Base-by-base conservation (phyloP, 305 asterid genomes). In the Fraxinus baroniana region DNA sequence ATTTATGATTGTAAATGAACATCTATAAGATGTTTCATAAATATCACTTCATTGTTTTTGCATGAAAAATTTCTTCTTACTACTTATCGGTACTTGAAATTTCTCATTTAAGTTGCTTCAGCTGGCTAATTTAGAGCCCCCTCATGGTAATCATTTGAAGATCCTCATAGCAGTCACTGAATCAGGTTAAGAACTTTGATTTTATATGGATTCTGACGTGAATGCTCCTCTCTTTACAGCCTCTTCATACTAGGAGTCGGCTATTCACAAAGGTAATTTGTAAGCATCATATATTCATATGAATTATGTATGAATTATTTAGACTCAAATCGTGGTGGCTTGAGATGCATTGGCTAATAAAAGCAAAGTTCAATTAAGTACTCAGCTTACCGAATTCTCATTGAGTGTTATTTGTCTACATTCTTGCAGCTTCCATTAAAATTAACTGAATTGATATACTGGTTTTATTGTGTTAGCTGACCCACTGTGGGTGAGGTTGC, bases 181-280 rank as follows among this genome's bases (percentile, higher is more conserved):
- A 62, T 75, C 8, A 33, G 24, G 52, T 26, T 39, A 76, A 41
- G 12, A 64, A 17, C 39, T 46, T 41, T 39, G 8, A 41, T 46
- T 64, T 76, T 76, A 18, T 80, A 60, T 79, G 68, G 73, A 72
- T 71, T 76, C 78, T 86, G 46, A 75, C 73, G 30, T 17, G 24
- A 79, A 10, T 44, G 32, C 74, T 76, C 26, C 79, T 74, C 60
- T 87, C 74, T 60, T 79, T 86, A 91, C 90, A 95, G 99, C 99
- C 98, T 72, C 91, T 94, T 84, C 90, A 84, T 79, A 87, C 92
- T 74, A 88, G 98, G 94, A 95, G 91, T 82, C 92, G 72, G 83
- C 92, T 95, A 64, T 95, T 90, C 88, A 90, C 91, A 80, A 95
- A 94, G 99, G 99, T 95, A 91, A 83, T 18, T 24, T 78, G 81